phyloP scores from a whole-genome alignment of 108 stramenopile genomes.

The Bacterosira constricta region DNA sequence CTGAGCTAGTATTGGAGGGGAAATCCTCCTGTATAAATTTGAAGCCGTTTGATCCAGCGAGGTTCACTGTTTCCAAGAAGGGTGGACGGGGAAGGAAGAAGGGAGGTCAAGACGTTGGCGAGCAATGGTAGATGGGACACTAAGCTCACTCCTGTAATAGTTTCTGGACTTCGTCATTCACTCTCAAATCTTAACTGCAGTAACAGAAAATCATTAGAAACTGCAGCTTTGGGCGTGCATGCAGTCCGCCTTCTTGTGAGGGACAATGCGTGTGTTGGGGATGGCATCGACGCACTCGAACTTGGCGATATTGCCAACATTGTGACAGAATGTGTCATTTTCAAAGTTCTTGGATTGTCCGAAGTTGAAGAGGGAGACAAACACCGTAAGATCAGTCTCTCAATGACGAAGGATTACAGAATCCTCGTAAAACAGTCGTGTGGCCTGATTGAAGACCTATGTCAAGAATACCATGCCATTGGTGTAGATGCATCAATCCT shows the following conservation, averaged over 20 bases:
- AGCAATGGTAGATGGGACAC: constrained; percentile 80
- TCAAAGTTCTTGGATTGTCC: constrained; percentile 11
- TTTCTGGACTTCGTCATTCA: too few relatives aligned
- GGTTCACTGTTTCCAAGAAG: constrained; percentile 55
- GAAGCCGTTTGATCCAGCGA: constrained; percentile 72
- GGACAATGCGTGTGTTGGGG: neutral
- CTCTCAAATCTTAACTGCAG: too few relatives aligned
- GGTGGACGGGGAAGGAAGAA: constrained; percentile 80
- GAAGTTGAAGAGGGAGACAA: neutral
- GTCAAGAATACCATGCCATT: constrained; percentile 2
- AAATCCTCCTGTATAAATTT: constrained; percentile 54
- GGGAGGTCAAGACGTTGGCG: constrained; percentile 69
- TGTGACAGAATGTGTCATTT: constrained; percentile 33
- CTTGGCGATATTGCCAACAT: constrained; percentile 16
- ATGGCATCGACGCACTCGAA: constrained; percentile 6
- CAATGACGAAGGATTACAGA: neutral
- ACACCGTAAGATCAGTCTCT: too few relatives aligned
- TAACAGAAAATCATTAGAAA: too few relatives aligned
- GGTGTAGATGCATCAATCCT: constrained; percentile 31
- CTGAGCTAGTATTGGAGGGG: constrained; percentile 90
- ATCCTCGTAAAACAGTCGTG: constrained; percentile 37
- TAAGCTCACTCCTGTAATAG: too few relatives aligned
- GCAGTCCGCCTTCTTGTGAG: constrained; percentile 28
- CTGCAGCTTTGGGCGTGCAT: constrained; percentile 15
- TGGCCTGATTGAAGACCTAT: constrained; percentile 40